These are phyloP conservation scores for Fusarium buxicola DNA, from an alignment of 2,329 filamentous ascomycete species.

Conservation along the genomic window DNA sequence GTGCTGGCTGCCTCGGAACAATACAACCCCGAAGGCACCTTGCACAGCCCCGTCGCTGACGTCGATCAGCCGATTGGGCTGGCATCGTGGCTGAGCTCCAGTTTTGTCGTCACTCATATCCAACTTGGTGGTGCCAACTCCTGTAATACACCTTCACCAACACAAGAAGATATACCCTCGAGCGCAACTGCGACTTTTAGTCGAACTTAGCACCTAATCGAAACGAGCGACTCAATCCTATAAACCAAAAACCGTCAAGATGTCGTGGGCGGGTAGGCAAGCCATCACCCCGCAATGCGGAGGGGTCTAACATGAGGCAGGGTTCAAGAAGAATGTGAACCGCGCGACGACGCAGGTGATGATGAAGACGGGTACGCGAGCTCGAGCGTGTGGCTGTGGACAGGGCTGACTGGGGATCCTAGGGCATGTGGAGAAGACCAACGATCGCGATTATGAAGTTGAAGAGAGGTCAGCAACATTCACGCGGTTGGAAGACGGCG, in stretches of 20 bases:
- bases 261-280: slow-evolving; percentile 77
- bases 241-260: slow-evolving; percentile 52
- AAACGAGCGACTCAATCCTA: slow-evolving; percentile 14
- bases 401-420: slow-evolving; percentile 26
- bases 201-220: slow-evolving; percentile 16
- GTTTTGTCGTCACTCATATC: slow-evolving; percentile 48
- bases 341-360: slow-evolving; percentile 99
- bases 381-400: too few relatives aligned
- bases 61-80: slow-evolving; percentile 49
- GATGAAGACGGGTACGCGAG: slow-evolving; percentile 90
- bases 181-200: slow-evolving; percentile 26
- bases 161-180: slow-evolving; percentile 28
- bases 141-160: slow-evolving; percentile 30
- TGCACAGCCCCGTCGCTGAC: slow-evolving; percentile 46
- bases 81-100: slow-evolving; percentile 49
- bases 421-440: slow-evolving; percentile 98
- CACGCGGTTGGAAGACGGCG: slow-evolving; percentile 2
- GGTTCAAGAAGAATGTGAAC: slow-evolving; percentile 90
- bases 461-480: slow-evolving; percentile 77
- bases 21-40: slow-evolving; percentile 3
- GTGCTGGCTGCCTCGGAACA: slow-evolving; percentile 36
- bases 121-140: slow-evolving; percentile 39
- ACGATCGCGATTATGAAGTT: slow-evolving; percentile 98
- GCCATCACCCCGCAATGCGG: slow-evolving; percentile 44
- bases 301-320: slow-evolving; percentile 51